Evolutionary conservation across 2,329 filamentous ascomycete species (phyloP).

Genomic region (Phialophora macrospora): DNA sequence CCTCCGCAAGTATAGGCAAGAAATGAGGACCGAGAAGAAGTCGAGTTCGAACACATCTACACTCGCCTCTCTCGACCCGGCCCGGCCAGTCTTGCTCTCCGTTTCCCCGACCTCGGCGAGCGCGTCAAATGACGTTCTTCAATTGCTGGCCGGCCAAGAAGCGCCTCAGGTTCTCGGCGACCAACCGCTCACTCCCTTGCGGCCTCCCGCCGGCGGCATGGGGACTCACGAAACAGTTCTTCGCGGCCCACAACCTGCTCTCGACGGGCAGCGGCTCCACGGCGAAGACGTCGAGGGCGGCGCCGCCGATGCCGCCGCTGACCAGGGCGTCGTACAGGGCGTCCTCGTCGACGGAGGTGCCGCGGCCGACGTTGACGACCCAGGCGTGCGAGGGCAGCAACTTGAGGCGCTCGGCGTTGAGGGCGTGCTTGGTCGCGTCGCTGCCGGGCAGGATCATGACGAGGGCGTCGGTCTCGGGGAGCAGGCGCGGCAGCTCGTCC

Average conservation of each 20-base stretch:
- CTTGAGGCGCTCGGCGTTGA: slow-evolving; percentile 60
- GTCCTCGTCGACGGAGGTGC: slow-evolving; percentile 67
- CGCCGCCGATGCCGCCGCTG: slow-evolving; percentile 64
- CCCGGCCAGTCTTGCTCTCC: not conserved
- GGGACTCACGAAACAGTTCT: slow-evolving; percentile 33
- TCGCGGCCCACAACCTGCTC: slow-evolving; percentile 64
- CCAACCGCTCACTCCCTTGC: slow-evolving; percentile 63
- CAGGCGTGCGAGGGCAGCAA: slow-evolving; percentile 59
- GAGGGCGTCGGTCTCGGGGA: slow-evolving; percentile 65
- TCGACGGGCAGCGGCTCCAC: slow-evolving; percentile 68
- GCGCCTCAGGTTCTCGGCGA: slow-evolving; percentile 64
- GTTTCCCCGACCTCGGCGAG: not conserved
- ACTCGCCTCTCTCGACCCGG: not conserved
- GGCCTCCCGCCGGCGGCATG: slow-evolving; percentile 52
- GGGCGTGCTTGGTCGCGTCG: slow-evolving; percentile 60
- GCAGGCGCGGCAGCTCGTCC: slow-evolving; percentile 58
- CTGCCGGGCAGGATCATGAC: slow-evolving; percentile 69
- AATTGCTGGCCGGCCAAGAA: slow-evolving; percentile 64
- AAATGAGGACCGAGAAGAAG: not conserved
- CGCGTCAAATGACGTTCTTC: slow-evolving; percentile 57
- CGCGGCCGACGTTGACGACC: slow-evolving; percentile 50
- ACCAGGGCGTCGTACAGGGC: slow-evolving; percentile 64
- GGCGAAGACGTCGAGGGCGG: slow-evolving; percentile 72
- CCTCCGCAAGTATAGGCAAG: not conserved
- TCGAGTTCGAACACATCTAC: not conserved